These are phyloP conservation scores for Alternaria brassicicola DNA, from an alignment of 2,329 filamentous ascomycete genomes.

Conservation along the genomic window DNA sequence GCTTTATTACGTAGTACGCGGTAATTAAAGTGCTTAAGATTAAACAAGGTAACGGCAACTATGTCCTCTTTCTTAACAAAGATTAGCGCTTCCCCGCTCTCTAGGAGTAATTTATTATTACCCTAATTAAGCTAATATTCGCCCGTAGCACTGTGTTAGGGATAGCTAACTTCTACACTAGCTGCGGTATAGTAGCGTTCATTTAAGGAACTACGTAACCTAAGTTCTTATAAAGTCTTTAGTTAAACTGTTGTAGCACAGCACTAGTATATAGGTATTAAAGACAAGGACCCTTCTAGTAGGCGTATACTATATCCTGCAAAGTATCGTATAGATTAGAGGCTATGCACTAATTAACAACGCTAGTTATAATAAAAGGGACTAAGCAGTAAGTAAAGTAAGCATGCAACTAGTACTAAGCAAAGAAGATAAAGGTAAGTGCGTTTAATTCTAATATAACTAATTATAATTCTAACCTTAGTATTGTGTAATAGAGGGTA, in stretches of 20 bases:
- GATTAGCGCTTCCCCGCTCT: no score
- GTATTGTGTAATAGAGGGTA: background rate
- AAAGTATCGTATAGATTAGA: background rate
- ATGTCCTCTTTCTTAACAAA: no score
- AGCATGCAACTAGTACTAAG: constrained; percentile 10
- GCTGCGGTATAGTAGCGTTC: background rate
- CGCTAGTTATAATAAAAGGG: background rate
- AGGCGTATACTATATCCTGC: background rate
- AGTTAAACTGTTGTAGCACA: background rate
- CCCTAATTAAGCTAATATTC: constrained; percentile 1
- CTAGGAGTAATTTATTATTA: no score
- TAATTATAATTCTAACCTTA: background rate
- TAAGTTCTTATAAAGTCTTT: background rate
- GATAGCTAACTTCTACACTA: background rate
- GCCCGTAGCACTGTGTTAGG: background rate
- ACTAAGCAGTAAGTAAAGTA: constrained; percentile 9
- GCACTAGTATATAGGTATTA: background rate
- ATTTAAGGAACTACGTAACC: background rate
- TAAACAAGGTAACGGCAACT: no score
- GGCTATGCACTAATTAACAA: background rate
- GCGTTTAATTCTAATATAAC: background rate
- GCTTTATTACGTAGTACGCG: background rate
- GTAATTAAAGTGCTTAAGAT: background rate
- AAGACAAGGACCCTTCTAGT: background rate
- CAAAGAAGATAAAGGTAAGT: constrained; percentile 15